Conservation (phyloP, 192 early-diverging fungal species). For the Umbelopsis vinacea region DNA sequence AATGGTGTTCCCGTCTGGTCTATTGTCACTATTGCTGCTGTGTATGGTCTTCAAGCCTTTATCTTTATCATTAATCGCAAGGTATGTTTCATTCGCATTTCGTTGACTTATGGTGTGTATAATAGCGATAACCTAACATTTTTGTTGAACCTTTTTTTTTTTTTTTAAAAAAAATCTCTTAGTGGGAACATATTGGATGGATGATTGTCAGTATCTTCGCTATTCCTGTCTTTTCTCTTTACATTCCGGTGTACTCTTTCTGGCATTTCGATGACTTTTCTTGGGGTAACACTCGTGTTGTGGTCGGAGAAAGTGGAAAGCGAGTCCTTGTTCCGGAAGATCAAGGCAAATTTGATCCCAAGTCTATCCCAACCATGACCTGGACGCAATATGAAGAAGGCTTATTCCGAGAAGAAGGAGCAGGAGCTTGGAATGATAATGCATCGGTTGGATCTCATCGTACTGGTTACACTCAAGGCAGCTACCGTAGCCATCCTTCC, state of each 20-base stretch:
- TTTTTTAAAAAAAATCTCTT: no score
- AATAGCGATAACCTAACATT: slow-evolving; percentile 3
- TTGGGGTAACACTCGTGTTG: slow-evolving; percentile 96
- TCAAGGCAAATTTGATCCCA: slow-evolving; percentile 79
- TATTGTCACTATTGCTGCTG: slow-evolving; percentile 81
- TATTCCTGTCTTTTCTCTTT: slow-evolving; percentile 86
- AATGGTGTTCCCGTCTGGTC: slow-evolving; percentile 79
- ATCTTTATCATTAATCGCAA: slow-evolving; percentile 74
- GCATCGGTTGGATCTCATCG: slow-evolving; percentile 48
- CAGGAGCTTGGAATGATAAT: slow-evolving; percentile 40
- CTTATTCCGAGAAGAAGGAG: slow-evolving; percentile 61
- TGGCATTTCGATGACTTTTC: slow-evolving; percentile 99
- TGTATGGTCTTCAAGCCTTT: slow-evolving; percentile 89
- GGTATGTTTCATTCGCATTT: slow-evolving; percentile 9
- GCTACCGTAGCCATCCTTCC: slow-evolving; percentile 39
- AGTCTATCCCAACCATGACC: slow-evolving; percentile 74
- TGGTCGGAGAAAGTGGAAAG: slow-evolving; percentile 86
- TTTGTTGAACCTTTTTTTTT: slow-evolving; percentile 69
- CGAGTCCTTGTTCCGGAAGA: slow-evolving; percentile 64
- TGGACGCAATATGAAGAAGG: slow-evolving; percentile 85
- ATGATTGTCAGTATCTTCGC: slow-evolving; percentile 96
- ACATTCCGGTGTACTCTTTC: slow-evolving; percentile 89
- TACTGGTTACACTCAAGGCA: slow-evolving; percentile 49
- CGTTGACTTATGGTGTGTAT: no score
- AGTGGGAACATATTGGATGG: slow-evolving; percentile 92